Evolutionary conservation across 192 early-diverging fungal genomes (phyloP).

Genomic region (Phycomyces blakesleeanus): DNA sequence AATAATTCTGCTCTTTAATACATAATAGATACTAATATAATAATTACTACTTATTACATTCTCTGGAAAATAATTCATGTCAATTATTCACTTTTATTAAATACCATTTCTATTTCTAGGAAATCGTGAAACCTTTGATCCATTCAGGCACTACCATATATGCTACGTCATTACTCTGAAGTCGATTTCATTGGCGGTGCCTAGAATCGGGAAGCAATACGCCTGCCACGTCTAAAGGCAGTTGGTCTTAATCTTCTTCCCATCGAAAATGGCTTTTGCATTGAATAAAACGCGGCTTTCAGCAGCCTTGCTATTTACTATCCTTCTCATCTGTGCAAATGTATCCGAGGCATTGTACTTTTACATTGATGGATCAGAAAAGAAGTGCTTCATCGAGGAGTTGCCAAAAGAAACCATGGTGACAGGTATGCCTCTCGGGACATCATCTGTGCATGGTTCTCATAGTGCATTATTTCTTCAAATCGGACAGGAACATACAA

Average conservation of each 20-base stretch:
- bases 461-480: background rate
- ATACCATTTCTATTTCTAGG: too few species aligned
- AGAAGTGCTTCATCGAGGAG: constrained; percentile 94
- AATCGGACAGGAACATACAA: constrained; percentile 56
- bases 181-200: background rate
- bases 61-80: too few species aligned
- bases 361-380: constrained; percentile 84
- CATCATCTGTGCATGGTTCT: background rate
- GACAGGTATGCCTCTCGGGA: constrained; percentile 48
- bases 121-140: too few species aligned
- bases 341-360: constrained; percentile 71
- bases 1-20: too few species aligned
- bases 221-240: background rate
- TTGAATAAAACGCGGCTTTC: background rate
- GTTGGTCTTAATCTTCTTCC: background rate
- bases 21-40: too few species aligned
- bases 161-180: too few species aligned
- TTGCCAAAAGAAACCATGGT: constrained; percentile 86
- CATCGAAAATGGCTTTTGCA: background rate
- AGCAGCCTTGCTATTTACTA: background rate
- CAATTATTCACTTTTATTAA: too few species aligned
- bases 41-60: too few species aligned
- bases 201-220: background rate
- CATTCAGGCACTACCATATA: too few species aligned
- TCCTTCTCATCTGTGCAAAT: constrained; percentile 3